Conservation (phyloP, 2,329 filamentous ascomycete genomes). For the Scedosporium aurantiacum region DNA sequence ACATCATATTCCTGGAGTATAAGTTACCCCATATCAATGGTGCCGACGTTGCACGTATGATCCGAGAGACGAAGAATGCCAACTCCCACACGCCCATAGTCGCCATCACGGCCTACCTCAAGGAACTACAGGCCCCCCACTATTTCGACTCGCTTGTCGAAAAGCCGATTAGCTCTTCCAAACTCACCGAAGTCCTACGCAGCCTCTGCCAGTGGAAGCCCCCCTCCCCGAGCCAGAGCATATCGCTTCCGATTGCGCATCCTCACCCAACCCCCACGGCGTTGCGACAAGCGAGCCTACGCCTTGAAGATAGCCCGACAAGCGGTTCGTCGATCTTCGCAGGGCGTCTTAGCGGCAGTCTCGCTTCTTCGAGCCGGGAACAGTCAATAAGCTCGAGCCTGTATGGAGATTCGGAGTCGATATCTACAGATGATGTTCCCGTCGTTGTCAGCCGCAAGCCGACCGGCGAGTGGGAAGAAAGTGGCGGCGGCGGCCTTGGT, state of each 20-base stretch:
- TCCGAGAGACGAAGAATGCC: constrained; percentile 88
- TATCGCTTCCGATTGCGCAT: constrained; percentile 28
- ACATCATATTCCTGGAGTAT: constrained; percentile 97
- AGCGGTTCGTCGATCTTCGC: constrained; percentile 64
- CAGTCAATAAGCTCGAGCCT: constrained; percentile 83
- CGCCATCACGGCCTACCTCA: constrained; percentile 94
- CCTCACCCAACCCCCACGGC: constrained; percentile 51
- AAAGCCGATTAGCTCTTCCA: constrained; percentile 88
- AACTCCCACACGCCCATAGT: constrained; percentile 94
- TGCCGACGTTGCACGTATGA: constrained; percentile 92
- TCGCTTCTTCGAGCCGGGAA: constrained; percentile 68
- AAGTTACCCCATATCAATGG: constrained; percentile 92
- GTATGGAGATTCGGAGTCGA: constrained; percentile 76
- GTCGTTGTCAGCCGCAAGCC: constrained; percentile 64
- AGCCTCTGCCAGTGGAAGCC: constrained; percentile 90
- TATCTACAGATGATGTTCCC: constrained; percentile 66
- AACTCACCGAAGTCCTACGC: constrained; percentile 78
- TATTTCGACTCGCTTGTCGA: constrained; percentile 94
- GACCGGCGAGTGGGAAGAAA: constrained; percentile 68
- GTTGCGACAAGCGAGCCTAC: constrained; percentile 52
- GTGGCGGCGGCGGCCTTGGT: constrained; percentile 57
- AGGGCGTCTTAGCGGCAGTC: constrained; percentile 60
- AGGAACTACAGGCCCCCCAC: constrained; percentile 87
- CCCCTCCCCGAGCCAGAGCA: constrained; percentile 39
- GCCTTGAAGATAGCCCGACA: constrained; percentile 72